Conservation (phyloP, 2,329 filamentous ascomycete species). For the Nothomitra cinnamomea region DNA sequence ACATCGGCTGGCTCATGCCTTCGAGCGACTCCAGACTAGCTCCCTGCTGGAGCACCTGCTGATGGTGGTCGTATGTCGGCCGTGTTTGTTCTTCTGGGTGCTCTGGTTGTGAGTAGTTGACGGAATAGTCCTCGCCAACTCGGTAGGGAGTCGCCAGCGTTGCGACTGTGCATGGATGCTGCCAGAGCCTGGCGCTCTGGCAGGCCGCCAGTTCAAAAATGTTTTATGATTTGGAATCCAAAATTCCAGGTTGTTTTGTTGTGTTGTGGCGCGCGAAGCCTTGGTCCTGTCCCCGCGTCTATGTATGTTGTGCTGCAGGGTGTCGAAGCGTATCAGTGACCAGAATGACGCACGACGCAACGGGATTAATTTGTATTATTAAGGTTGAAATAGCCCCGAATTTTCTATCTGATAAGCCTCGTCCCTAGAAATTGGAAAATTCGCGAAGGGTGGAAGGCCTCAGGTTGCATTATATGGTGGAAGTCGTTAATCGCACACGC, state of each 20-base stretch:
- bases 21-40: neutral
- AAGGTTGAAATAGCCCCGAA: neutral
- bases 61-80: constrained; percentile 2
- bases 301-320: neutral
- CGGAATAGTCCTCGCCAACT: constrained; percentile 3
- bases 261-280: neutral
- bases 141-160: constrained; percentile 1
- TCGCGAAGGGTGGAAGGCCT: neutral
- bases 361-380: neutral
- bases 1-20: neutral
- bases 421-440: neutral
- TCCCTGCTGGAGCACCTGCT: neutral
- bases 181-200: constrained; percentile 3
- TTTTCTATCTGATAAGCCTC: neutral
- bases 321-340: neutral
- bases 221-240: neutral
- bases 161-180: constrained; percentile 2
- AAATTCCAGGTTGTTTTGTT: neutral
- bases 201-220: neutral
- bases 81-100: constrained; percentile 1
- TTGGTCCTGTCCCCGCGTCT: neutral
- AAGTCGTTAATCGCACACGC: neutral
- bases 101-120: constrained; percentile 1
- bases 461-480: neutral
- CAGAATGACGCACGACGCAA: neutral